Base-by-base conservation (phyloP, 148 eudicot species). In the Pharnaceum exiguum region DNA sequence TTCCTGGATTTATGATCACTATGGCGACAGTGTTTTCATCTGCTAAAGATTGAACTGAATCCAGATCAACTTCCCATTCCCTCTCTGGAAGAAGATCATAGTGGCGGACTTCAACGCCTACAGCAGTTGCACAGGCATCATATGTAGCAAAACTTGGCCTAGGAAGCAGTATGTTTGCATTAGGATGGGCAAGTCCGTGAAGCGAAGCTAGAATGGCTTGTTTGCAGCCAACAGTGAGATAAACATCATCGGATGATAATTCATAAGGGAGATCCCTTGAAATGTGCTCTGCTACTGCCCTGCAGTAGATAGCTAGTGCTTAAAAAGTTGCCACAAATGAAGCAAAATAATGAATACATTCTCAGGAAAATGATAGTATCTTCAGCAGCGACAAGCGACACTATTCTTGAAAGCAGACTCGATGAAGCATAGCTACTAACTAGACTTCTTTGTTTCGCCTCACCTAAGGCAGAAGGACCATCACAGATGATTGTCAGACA, bases 21-120 rank as follows among this genome's bases (percentile, higher is more conserved):
- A 87, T 87, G 21, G 90, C 90, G 12, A 81, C 81, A 4, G 90
- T 87, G 19, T 82, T 81, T 0, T 76, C 77, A 81, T 87, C 82
- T 8, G 83, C 85, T 7, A 77, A 58, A 46, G 81, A 63, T 66
- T 77, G 80, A n/a, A 86, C 62, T 3, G 55, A 62, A 43, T 78
- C 58, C 15, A 86, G 75, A 66, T 86, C 86, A 54, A 86, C 76
- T 57, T 86, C 95, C 95, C 95, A 86, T 2, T 70, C 77, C 42
- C 63, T 75, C 15, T 76, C 80, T 0, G 95, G 86, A 3, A 80
- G 50, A 62, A 86, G 95, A 63, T 80, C 73, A 52, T 71, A 83
- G 67, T 87, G 60, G n/a, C 90, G 80, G 21, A 77, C 62, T 70
- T 87, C 76, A 19, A 87, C 79, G 42, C 74, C 66, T 26, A 77